Evolutionary conservation across 2,329 filamentous ascomycete species (phyloP), one percentile per base, ranked within the genome.

Genomic region (Botrytis medusae): DNA sequence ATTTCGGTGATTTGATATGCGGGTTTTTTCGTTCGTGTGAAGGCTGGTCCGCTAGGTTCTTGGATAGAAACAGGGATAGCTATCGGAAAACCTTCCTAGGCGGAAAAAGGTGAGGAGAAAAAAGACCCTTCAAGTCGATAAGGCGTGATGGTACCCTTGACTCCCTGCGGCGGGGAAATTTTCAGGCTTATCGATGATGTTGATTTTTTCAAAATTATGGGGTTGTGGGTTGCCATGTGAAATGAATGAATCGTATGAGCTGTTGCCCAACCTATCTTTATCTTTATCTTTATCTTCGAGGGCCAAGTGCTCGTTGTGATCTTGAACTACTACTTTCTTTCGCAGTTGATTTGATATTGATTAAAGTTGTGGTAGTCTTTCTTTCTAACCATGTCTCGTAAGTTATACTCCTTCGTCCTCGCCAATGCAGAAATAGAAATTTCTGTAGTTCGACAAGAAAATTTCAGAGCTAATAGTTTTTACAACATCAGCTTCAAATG

Each of bases 171-270:
- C 34, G n/a, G 34, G 34, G 25, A 51, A 46, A 67, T 37, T 67
- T 29, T 48, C 44, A n/a, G 25, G 46, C 64, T 68, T 68, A 68
- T 68, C 64, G 46, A 54, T 68, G 64, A 51, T 67, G 46, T 40
- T 67, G 16, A 40, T 61, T 37, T 40, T 61, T 61, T 42, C 22
- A 62, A 62, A 68, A 40, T 40, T 68, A 54, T 68, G 64, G 48
- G 34, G 65, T 57, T 68, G 34, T 54, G 64, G 34, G 14, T 40
- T 20, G 64, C 46, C 25, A 22, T 25, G 22, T 68, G 46, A 54
- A 68, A 68, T 64, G 42, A 9, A 34, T 46, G 20, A 46, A 46
- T 22, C 40, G 32, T 40, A 62, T 25, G 44, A 67, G 32, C 22
- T 67, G 40, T 32, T 51, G 44, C 46, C 22, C 63, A 51, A 51